Evolutionary conservation across 768 basidiomycete genomes (phyloP).

Genomic region (Naematelia aurantialba): DNA sequence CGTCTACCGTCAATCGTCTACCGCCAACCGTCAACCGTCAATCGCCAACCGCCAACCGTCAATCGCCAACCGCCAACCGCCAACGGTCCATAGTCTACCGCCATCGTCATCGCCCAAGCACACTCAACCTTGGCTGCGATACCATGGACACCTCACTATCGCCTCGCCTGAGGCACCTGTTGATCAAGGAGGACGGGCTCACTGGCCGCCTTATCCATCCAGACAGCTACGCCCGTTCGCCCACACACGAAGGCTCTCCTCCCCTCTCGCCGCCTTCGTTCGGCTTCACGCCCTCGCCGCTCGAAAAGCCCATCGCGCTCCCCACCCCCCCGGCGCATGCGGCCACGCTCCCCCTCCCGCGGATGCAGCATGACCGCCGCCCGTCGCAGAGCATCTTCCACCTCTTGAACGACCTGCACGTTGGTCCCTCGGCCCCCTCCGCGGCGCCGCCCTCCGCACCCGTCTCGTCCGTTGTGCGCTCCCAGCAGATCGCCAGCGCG

Average conservation of each 20-base stretch:
- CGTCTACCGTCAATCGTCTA: too few species aligned
- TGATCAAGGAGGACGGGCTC: slow-evolving; percentile 29
- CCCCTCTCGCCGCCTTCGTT: slow-evolving; percentile 12
- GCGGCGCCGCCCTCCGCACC: slow-evolving; percentile 1
- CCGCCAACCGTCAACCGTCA: too few species aligned
- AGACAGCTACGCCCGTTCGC: background rate
- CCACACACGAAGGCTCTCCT: slow-evolving; percentile 4
- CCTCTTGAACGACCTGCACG: slow-evolving; percentile 20
- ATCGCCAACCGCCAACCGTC: too few species aligned
- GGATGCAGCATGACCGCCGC: background rate
- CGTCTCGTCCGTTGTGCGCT: slow-evolving; percentile 1
- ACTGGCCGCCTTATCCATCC: slow-evolving; percentile 23
- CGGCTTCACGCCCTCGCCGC: slow-evolving; percentile 9
- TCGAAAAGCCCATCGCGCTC: background rate
- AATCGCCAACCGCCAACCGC: too few species aligned
- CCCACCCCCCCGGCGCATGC: background rate
- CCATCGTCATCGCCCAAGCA: background rate
- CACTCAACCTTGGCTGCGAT: background rate
- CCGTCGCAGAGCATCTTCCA: slow-evolving; percentile 14
- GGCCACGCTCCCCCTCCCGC: background rate
- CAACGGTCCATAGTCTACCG: too few species aligned
- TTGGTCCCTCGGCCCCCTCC: slow-evolving; percentile 6
- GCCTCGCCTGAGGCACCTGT: slow-evolving; percentile 11
- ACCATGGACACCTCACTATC: slow-evolving; percentile 7
- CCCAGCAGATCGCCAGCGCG: slow-evolving; percentile 7